These are phyloP conservation scores for Flueggea neowawraea DNA, from an alignment of 441 rosid genomes.

Conservation along the genomic window DNA sequence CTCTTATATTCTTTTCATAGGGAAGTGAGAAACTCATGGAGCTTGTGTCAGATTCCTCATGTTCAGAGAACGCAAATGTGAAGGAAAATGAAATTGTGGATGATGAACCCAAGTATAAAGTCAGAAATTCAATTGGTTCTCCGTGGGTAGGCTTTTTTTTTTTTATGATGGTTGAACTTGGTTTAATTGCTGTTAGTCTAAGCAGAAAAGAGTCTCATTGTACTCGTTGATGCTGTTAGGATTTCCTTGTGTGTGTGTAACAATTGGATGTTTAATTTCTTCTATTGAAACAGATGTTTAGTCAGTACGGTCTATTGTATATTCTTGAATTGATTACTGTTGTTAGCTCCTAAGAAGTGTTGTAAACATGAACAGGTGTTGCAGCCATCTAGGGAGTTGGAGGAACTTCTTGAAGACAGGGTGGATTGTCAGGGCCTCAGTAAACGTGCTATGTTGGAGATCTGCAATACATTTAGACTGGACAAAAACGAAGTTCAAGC, in stretches of 20 bases:
- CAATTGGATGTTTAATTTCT: too few relatives aligned
- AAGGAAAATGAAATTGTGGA: conserved; percentile 22
- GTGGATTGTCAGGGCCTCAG: conserved; percentile 42
- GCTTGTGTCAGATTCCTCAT: conserved; percentile 57
- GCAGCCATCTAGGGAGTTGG: conserved; percentile 66
- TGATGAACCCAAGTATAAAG: conserved; percentile 16
- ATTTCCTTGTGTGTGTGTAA: too few relatives aligned
- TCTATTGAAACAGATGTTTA: too few relatives aligned
- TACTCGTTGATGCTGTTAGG: too few relatives aligned
- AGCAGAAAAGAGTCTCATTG: not conserved
- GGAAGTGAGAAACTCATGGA: conserved; percentile 93
- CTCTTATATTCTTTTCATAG: conserved; percentile 20
- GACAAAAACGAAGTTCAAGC: conserved; percentile 53
- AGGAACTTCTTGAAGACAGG: conserved; percentile 31
- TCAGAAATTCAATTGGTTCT: conserved; percentile 19
- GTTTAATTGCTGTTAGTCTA: not conserved
- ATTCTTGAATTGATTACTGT: too few relatives aligned
- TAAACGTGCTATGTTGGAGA: conserved; percentile 35
- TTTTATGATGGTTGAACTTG: not conserved
- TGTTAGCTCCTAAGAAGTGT: not conserved
- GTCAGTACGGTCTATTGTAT: too few relatives aligned
- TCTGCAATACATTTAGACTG: conserved; percentile 60
- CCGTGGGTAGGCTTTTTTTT: conserved; percentile 49
- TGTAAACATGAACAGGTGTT: conserved; percentile 34
- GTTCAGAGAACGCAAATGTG: conserved; percentile 20